Conservation (phyloP, 805 yeast genomes). For the Diddensiella caesifluorescens region DNA sequence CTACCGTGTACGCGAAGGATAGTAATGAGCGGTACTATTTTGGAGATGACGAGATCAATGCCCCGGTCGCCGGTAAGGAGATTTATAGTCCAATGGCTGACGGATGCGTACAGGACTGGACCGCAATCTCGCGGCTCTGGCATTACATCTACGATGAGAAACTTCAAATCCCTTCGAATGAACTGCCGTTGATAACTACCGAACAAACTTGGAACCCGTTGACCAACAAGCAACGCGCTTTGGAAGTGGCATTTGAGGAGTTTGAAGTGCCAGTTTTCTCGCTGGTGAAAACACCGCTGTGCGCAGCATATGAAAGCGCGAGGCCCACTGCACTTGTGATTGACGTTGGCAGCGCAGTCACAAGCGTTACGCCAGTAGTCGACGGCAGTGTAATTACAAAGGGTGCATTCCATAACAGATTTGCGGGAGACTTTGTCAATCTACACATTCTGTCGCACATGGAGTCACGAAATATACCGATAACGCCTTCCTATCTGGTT, state of each 20-base stretch:
- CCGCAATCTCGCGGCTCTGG: slow-evolving; percentile 64
- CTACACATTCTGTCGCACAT: slow-evolving; percentile 52
- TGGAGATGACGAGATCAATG: slow-evolving; percentile 41
- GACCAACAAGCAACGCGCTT: slow-evolving; percentile 50
- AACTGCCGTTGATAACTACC: slow-evolving; percentile 58
- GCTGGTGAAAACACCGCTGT: slow-evolving; percentile 68
- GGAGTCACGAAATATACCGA: slow-evolving; percentile 33
- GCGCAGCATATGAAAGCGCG: slow-evolving; percentile 47
- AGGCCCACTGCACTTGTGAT: slow-evolving; percentile 72
- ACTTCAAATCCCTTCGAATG: slow-evolving; percentile 49
- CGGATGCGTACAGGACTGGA: slow-evolving; percentile 50
- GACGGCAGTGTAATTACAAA: slow-evolving; percentile 61
- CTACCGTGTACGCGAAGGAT: slow-evolving; percentile 56
- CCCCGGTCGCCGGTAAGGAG: slow-evolving; percentile 31
- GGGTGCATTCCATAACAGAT: slow-evolving; percentile 25
- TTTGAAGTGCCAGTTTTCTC: slow-evolving; percentile 73
- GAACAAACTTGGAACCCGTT: slow-evolving; percentile 68
- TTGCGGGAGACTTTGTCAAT: slow-evolving; percentile 80
- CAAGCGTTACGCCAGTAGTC: slow-evolving; percentile 46
- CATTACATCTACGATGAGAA: slow-evolving; percentile 49
- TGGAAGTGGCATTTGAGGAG: slow-evolving; percentile 70
- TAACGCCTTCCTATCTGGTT: slow-evolving; percentile 34
- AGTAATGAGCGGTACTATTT: slow-evolving; percentile 25
- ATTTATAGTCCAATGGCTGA: slow-evolving; percentile 32
- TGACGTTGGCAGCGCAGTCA: slow-evolving; percentile 68